Conservation (phyloP, 75 land plant genomes). For the Sequoia sempervirens region DNA sequence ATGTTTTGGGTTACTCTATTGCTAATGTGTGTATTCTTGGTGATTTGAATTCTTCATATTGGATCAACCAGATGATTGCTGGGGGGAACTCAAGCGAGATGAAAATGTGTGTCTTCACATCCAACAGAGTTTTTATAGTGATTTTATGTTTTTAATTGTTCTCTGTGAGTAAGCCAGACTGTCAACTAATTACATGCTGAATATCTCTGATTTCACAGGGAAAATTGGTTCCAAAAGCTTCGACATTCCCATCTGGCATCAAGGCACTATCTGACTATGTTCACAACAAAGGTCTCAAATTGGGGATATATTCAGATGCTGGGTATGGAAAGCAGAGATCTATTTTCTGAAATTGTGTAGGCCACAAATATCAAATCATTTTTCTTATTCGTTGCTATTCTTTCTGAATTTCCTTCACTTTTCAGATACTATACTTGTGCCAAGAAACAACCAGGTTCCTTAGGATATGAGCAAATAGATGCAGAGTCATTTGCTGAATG, state of each 20-base stretch:
- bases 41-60: neutral
- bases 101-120: conserved; percentile 17
- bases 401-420: neutral
- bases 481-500: conserved; percentile 41
- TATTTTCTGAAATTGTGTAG: neutral
- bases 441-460: conserved; percentile 34
- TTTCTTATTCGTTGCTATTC: neutral
- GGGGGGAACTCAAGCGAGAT: conserved; percentile 52
- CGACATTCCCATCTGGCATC: conserved; percentile 84
- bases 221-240: conserved; percentile 44
- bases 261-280: conserved; percentile 85
- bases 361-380: neutral
- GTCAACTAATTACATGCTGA: no score
- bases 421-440: conserved; percentile 34
- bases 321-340: conserved; percentile 40
- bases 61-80: conserved; percentile 50
- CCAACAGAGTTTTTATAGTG: neutral
- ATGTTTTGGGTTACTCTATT: neutral
- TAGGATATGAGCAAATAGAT: conserved; percentile 39
- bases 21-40: neutral
- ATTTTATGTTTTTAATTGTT: neutral
- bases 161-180: neutral
- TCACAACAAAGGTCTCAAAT: conserved; percentile 77
- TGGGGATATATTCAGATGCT: conserved; percentile 87
- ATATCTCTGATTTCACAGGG: conserved; percentile 34